Percentiles rank a stretch among this genome's conserved stretches.
Conservation (phyloP, 108 stramenopile species). For the Mayamaea pseudoterrestris region DNA sequence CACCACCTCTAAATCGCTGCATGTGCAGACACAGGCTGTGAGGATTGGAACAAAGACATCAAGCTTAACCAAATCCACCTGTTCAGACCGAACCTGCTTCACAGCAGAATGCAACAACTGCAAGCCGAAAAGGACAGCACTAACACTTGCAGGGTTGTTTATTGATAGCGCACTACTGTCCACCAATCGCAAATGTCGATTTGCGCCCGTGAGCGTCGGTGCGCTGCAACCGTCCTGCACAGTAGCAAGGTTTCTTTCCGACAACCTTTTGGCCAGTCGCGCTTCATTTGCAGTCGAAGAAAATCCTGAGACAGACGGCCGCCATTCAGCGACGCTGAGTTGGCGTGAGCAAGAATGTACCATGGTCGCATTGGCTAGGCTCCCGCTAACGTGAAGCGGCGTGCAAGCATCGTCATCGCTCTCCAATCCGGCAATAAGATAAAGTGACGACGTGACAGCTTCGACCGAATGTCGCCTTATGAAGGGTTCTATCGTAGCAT, state of each 20-base stretch:
- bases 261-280: conserved; percentile 27
- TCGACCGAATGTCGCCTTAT: conserved; percentile 11
- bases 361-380: conserved; percentile 4
- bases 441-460: no score
- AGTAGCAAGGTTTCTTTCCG: conserved; percentile 20
- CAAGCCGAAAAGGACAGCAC: conserved; percentile 80
- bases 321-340: conserved; percentile 57
- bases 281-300: conserved; percentile 37
- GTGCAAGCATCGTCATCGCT: conserved; percentile 18
- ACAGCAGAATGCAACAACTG: conserved; percentile 62
- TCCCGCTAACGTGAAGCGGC: conserved; percentile 38
- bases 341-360: conserved; percentile 1
- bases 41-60: conserved; percentile 80
- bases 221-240: conserved; percentile 72
- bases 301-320: conserved; percentile 40
- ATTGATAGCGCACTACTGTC: conserved; percentile 10
- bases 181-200: conserved; percentile 32
- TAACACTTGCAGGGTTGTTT: conserved; percentile 57
- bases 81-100: conserved; percentile 47
- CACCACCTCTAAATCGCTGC: conserved; percentile 59
- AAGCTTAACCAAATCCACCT: conserved; percentile 35
- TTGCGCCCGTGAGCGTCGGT: conserved; percentile 75
- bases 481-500: conserved; percentile 66
- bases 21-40: conserved; percentile 56
- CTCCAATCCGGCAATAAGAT: no score